Base-by-base conservation (phyloP, 345 rosid species). In the Gossypium longicalyx region DNA sequence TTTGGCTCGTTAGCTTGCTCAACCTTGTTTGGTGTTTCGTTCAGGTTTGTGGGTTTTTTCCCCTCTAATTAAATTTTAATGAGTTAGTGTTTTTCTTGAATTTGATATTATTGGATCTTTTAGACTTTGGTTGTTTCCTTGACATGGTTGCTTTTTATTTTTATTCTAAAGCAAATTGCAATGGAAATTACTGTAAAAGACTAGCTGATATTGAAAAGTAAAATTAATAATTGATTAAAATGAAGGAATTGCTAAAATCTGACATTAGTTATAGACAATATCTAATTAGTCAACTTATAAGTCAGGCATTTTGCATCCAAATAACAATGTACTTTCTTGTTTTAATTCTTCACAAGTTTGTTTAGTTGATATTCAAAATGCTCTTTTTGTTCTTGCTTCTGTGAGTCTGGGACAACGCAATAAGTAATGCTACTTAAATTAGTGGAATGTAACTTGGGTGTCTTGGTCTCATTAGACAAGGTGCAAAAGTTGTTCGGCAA, bases 1-100 rank as follows among this genome's bases (percentile, higher is more conserved):
- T 92, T 76, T 91, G 98, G 98, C 85, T 94, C 66, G 89, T 88
- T 79, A 91, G 93, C 88, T 82, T 87, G 93, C 97, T 91, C 80
- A 94, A 92, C 77, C 91, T 94, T 74, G 82, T 81, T 74, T 94
- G 97, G 98, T 92, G 93, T 71, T 86, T 74, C 73, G 76, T 88
- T 59, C 97, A 93, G 98, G 98, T 93, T 80, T 68, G 79, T 77
- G 73, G 54, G 22, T 51, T 41, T 47, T 47, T 54, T 16, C 49
- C 19, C n/a, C 27, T 49, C 22, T 12, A 58, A 23, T 66, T 67
- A 3, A 60, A 20, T 27, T 25, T 16, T 58, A 17, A 47, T 4
- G 3, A 10, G 41, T 7, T 12, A 7, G n/a, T 8, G n/a, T 60
- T 29, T 27, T 27, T 60, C 65, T 60, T 60, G 43, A 22, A 60